These are phyloP conservation scores for Onygenales sp. DNA, from an alignment of 2,329 filamentous ascomycete species.

Conservation along the genomic window DNA sequence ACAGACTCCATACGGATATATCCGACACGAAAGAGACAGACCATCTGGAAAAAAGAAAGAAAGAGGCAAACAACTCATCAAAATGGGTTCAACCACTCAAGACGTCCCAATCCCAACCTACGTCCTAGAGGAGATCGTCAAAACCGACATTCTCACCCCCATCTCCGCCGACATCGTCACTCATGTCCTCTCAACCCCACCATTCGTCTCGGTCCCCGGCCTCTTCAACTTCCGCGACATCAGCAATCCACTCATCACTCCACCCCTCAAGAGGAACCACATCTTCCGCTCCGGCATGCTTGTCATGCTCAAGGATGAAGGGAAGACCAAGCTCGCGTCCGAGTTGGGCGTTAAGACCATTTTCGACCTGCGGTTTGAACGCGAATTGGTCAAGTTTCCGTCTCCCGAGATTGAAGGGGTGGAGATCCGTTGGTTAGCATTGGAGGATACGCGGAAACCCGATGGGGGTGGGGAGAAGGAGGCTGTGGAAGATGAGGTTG, in stretches of 20 bases:
- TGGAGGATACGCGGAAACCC: conserved; percentile 41
- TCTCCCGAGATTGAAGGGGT: conserved; percentile 42
- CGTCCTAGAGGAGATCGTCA: conserved; percentile 6
- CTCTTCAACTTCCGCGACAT: conserved; percentile 60
- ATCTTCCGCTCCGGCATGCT: conserved; percentile 64
- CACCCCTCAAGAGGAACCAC: conserved; percentile 30
- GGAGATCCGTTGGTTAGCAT: conserved; percentile 51
- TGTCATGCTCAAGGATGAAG: conserved; percentile 45
- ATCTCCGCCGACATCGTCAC: conserved; percentile 4
- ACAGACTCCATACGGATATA: too few species aligned
- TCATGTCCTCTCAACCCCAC: conserved; percentile 3
- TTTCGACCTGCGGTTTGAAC: conserved; percentile 56
- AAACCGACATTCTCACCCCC: conserved; percentile 4
- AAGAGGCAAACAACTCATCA: background rate
- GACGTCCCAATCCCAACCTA: background rate
- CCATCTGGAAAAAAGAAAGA: background rate
- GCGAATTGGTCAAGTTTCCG: conserved; percentile 30
- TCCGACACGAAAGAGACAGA: too few species aligned
- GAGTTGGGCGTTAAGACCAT: conserved; percentile 51
- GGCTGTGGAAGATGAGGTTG: conserved; percentile 26
- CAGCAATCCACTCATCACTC: conserved; percentile 38
- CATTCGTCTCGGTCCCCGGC: conserved; percentile 35
- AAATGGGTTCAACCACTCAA: background rate
- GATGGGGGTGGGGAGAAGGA: conserved; percentile 48
- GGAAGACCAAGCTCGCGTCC: conserved; percentile 41